phyloP scores from a whole-genome alignment of 1,139 yeast genomes.

The Pichia sp. region DNA sequence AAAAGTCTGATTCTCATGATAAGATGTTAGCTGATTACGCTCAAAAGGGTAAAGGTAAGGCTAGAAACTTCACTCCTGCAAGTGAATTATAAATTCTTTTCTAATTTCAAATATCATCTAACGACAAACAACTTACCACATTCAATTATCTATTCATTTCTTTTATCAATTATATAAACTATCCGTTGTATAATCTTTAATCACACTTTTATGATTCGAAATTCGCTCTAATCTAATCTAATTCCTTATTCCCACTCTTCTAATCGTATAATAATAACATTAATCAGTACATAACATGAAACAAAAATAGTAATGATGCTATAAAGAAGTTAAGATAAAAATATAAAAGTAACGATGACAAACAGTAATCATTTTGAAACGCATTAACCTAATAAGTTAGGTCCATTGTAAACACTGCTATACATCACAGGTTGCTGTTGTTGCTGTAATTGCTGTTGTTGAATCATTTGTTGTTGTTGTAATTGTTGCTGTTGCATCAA shows the following conservation, averaged over 20 bases:
- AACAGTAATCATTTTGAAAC: too few relatives aligned
- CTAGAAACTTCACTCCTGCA: conserved; percentile 26
- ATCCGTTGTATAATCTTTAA: too few relatives aligned
- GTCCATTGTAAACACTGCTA: conserved; percentile 18
- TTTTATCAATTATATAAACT: too few relatives aligned
- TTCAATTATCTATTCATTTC: too few relatives aligned
- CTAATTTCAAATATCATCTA: neutral
- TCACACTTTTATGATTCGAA: too few relatives aligned
- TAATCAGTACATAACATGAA: too few relatives aligned
- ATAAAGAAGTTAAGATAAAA: too few relatives aligned
- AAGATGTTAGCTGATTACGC: conserved; percentile 26
- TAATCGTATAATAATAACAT: too few relatives aligned
- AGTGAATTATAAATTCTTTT: neutral
- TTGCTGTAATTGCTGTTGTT: conserved; percentile 6
- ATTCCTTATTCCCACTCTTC: too few relatives aligned
- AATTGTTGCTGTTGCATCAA: conserved; percentile 9
- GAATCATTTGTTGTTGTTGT: conserved; percentile 6
- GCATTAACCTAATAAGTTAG: conserved; percentile 19
- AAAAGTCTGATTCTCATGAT: conserved; percentile 23
- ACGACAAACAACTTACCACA: neutral
- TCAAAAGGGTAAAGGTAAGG: conserved; percentile 28
- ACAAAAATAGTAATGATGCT: too few relatives aligned
- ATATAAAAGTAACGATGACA: too few relatives aligned
- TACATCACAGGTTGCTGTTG: conserved; percentile 11
- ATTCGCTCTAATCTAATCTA: too few relatives aligned